Conservation (phyloP, 2,329 filamentous ascomycete species). For the Hawksworthiomyces lignivorus region DNA sequence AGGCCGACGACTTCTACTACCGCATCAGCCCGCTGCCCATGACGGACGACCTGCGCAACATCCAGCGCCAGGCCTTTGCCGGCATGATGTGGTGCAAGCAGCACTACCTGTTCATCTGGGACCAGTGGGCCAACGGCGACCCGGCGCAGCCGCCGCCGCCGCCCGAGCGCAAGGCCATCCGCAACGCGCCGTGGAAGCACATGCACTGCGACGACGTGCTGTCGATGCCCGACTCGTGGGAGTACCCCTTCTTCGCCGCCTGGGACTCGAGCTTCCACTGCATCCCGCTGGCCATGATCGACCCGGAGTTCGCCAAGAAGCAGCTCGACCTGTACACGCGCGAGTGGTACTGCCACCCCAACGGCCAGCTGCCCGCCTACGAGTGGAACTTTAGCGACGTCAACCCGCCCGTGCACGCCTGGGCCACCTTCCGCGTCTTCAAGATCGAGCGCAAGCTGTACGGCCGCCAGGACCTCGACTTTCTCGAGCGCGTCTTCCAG, state of each 20-base stretch:
- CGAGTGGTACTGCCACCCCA: conserved; percentile 99
- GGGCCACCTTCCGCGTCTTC: conserved; percentile 92
- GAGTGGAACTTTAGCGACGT: conserved; percentile 99
- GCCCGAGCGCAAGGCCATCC: conserved; percentile 65
- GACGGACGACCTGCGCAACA: conserved; percentile 86
- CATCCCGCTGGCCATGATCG: conserved; percentile 92
- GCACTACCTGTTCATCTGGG: conserved; percentile 94
- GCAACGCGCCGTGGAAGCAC: conserved; percentile 89
- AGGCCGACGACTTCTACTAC: conserved; percentile 95
- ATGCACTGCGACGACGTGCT: conserved; percentile 91
- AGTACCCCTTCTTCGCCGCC: conserved; percentile 95
- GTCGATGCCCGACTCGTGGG: conserved; percentile 98
- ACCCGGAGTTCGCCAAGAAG: conserved; percentile 96
- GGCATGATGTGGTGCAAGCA: conserved; percentile 99
- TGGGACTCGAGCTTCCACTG: conserved; percentile 98
- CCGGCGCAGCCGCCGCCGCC: conserved; percentile 83
- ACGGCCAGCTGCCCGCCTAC: conserved; percentile 83
- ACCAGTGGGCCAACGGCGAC: conserved; percentile 95
- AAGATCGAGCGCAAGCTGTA: conserved; percentile 98
- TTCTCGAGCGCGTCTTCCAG: conserved; percentile 92
- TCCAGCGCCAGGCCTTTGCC: conserved; percentile 87
- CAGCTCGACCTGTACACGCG: conserved; percentile 92
- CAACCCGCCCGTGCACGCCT: conserved; percentile 93
- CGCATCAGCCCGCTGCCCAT: conserved; percentile 88
- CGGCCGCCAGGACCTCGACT: conserved; percentile 87